Percentiles rank a stretch among this genome's conserved stretches.
phyloP scores from a whole-genome alignment of 352 stramenopile genomes.

The Phytophthora idaei region DNA sequence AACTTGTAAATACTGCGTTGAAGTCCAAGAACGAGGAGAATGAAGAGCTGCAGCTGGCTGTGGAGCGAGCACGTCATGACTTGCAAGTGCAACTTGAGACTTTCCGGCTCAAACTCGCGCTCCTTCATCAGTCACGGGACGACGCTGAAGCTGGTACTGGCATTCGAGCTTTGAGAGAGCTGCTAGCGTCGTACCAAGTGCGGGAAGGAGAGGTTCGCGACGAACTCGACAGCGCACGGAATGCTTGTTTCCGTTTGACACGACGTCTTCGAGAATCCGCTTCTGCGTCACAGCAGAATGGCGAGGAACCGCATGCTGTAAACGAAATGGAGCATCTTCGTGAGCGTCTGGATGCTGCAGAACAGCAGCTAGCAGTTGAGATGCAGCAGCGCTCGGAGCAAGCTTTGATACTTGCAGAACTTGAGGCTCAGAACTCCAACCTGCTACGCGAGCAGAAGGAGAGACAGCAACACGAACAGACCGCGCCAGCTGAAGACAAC shows the following conservation, averaged over 20 bases:
- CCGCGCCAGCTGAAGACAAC: constrained; percentile 3
- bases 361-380: constrained; percentile 26
- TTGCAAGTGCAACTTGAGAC: constrained; percentile 50
- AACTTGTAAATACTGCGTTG: constrained; percentile 23
- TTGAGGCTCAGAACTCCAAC: constrained; percentile 23
- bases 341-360: constrained; percentile 10
- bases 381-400: constrained; percentile 29
- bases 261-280: constrained; percentile 21
- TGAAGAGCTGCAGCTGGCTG: constrained; percentile 50
- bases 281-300: not conserved
- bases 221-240: constrained; percentile 36
- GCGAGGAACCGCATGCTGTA: not conserved
- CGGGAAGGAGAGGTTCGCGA: constrained; percentile 46
- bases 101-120: constrained; percentile 48
- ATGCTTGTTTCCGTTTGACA: constrained; percentile 24
- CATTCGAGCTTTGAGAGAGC: constrained; percentile 27
- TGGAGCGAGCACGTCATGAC: constrained; percentile 50
- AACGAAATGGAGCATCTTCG: constrained; percentile 9
- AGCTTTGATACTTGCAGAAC: constrained; percentile 22
- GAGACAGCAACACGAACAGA: constrained; percentile 1
- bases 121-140: constrained; percentile 22
- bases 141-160: constrained; percentile 11
- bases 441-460: constrained; percentile 14
- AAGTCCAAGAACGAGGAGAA: constrained; percentile 49
- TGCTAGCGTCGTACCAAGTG: constrained; percentile 49